Evolutionary conservation across 208 protist genomes (phyloP).

Genomic region (Zelonia costaricensis): DNA sequence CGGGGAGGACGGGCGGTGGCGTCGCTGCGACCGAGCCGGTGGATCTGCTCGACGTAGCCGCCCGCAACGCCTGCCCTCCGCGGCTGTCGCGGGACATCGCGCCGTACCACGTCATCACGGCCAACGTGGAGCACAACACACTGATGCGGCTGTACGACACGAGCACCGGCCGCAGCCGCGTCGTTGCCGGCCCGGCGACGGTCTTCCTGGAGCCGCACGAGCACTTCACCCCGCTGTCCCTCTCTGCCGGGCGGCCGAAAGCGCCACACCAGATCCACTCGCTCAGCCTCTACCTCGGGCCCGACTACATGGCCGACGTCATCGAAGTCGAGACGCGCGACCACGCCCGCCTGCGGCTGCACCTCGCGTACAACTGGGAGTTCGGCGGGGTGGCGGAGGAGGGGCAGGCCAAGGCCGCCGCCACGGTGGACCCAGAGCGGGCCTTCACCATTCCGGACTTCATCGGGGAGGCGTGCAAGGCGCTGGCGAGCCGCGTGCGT

Average conservation of each 20-base stretch:
- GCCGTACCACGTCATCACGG: slow-evolving; percentile 16
- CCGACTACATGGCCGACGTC: slow-evolving; percentile 95
- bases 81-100: slow-evolving; percentile 23
- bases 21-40: not conserved
- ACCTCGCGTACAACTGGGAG: slow-evolving; percentile 97
- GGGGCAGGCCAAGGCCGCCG: slow-evolving; percentile 14
- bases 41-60: slow-evolving; percentile 13
- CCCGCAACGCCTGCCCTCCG: slow-evolving; percentile 16
- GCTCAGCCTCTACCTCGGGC: slow-evolving; percentile 93
- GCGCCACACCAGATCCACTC: slow-evolving; percentile 86
- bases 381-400: slow-evolving; percentile 53
- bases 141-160: slow-evolving; percentile 95
- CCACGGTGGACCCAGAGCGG: slow-evolving; percentile 20
- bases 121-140: slow-evolving; percentile 93
- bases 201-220: slow-evolving; percentile 79
- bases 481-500: slow-evolving; percentile 93
- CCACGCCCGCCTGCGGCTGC: slow-evolving; percentile 92
- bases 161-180: slow-evolving; percentile 79
- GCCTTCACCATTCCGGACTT: slow-evolving; percentile 96
- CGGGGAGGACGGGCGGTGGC: not conserved
- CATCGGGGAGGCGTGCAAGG: slow-evolving; percentile 95
- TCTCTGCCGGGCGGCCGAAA: slow-evolving; percentile 89
- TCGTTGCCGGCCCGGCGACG: slow-evolving; percentile 65
- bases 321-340: slow-evolving; percentile 95
- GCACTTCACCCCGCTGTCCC: slow-evolving; percentile 72